Percentiles rank a stretch among this genome's conserved stretches.
Evolutionary conservation across 2,329 filamentous ascomycete species (phyloP).

Genomic region (Pseudogymnoascus sp.): DNA sequence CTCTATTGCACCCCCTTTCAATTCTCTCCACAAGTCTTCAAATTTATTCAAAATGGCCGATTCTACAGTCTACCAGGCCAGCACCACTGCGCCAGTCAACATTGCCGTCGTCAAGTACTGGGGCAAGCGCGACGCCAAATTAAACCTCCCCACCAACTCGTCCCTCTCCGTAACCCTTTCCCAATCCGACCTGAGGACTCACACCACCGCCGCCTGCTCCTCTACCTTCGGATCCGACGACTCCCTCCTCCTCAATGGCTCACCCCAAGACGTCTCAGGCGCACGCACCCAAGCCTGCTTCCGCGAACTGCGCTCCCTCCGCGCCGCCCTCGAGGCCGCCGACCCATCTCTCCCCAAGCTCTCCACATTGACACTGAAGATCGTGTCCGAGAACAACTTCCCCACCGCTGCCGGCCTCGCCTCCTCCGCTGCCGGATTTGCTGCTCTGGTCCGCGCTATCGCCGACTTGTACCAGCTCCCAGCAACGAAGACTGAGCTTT

Average conservation of each 20-base stretch:
- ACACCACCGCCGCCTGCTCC: slow-evolving; percentile 92
- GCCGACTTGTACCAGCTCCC: slow-evolving; percentile 85
- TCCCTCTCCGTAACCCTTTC: slow-evolving; percentile 95
- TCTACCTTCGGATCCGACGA: slow-evolving; percentile 57
- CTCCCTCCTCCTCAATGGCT: slow-evolving; percentile 75
- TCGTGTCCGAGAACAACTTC: slow-evolving; percentile 98
- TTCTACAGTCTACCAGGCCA: slow-evolving; percentile 67
- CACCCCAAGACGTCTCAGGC: slow-evolving; percentile 73
- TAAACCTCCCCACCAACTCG: slow-evolving; percentile 96
- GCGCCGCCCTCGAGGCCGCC: slow-evolving; percentile 62
- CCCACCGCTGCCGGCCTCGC: slow-evolving; percentile 89
- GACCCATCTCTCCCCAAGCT: slow-evolving; percentile 74
- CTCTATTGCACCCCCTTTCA: not conserved
- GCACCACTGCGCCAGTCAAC: slow-evolving; percentile 94
- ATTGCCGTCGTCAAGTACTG: slow-evolving; percentile 99
- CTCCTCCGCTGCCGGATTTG: slow-evolving; percentile 61
- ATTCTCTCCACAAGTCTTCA: not conserved
- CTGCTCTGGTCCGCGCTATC: slow-evolving; percentile 70
- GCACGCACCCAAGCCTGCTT: slow-evolving; percentile 93
- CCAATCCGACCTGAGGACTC: slow-evolving; percentile 84
- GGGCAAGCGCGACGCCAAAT: slow-evolving; percentile 89
- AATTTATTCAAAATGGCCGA: slow-evolving; percentile 23
- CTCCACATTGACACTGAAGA: slow-evolving; percentile 64
- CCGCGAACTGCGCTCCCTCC: slow-evolving; percentile 70
- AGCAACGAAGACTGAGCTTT: slow-evolving; percentile 72